Conservation (phyloP, 306 rosid genomes). For the Begonia fuchsioides region DNA sequence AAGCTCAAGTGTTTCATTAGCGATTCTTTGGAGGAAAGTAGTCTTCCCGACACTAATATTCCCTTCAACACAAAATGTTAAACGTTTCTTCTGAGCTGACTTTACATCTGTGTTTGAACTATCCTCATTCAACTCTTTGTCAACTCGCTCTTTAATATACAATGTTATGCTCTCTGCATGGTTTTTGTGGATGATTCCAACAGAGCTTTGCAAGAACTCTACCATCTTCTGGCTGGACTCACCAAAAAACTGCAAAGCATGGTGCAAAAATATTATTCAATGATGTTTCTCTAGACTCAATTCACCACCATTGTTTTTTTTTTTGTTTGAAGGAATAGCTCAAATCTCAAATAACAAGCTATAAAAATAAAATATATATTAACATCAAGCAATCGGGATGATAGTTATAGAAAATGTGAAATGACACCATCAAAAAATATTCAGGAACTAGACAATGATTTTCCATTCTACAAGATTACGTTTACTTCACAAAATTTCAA, state of each 20-base stretch:
- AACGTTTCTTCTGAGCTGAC: slow-evolving; percentile 39
- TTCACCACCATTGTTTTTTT: too few species aligned
- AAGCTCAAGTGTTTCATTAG: slow-evolving; percentile 81
- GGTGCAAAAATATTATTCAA: slow-evolving; percentile 8
- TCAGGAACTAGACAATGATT: too few species aligned
- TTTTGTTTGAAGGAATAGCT: too few species aligned
- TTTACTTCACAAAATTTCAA: too few species aligned
- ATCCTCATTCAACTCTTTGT: slow-evolving; percentile 65
- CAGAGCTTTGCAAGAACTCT: slow-evolving; percentile 73
- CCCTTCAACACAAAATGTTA: slow-evolving; percentile 93
- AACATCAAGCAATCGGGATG: too few species aligned
- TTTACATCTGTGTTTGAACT: slow-evolving; percentile 19
- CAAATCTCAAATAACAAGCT: background rate
- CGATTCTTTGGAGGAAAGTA: slow-evolving; percentile 85
- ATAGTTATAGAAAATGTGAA: too few species aligned
- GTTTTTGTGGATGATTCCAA: slow-evolving; percentile 90
- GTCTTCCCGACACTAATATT: slow-evolving; percentile 93
- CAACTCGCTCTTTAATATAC: slow-evolving; percentile 74
- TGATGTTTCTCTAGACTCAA: background rate
- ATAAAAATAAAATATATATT: too few species aligned
- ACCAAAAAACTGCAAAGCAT: slow-evolving; percentile 57
- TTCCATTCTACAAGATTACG: too few species aligned
- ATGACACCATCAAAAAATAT: too few species aligned
- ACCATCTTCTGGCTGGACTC: slow-evolving; percentile 80
- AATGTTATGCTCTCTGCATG: slow-evolving; percentile 92